phyloP scores from a whole-genome alignment of 108 stramenopile species.

The Pseudonitzschia pungens region DNA sequence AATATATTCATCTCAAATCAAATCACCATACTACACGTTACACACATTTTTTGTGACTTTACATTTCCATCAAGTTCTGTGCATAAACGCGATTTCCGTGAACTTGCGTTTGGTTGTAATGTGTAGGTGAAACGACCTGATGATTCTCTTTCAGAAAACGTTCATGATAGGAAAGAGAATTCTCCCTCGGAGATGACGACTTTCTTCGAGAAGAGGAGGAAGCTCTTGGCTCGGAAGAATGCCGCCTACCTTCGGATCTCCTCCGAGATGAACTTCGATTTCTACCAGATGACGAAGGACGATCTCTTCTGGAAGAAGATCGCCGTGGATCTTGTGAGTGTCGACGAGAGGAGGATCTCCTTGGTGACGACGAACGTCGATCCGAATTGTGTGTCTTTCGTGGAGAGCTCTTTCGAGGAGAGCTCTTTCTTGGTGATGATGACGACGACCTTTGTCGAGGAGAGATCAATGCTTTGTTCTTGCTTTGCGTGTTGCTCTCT shows the following conservation, averaged over 20 bases:
- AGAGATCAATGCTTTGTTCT: background rate
- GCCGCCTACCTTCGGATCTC: background rate
- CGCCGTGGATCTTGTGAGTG: background rate
- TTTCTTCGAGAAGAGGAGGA: too few relatives aligned
- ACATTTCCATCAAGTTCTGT: background rate
- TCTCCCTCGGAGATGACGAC: background rate
- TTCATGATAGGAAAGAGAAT: background rate
- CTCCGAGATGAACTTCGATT: too few relatives aligned
- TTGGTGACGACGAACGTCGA: background rate
- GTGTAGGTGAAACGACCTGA: background rate
- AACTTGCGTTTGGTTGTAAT: background rate
- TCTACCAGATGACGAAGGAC: too few relatives aligned
- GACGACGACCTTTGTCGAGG: background rate
- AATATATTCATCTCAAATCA: too few relatives aligned
- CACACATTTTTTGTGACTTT: background rate
- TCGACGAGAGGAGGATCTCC: background rate
- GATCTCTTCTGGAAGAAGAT: background rate
- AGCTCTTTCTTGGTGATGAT: conserved; percentile 8
- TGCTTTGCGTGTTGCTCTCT: conserved; percentile 10
- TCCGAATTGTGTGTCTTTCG: background rate
- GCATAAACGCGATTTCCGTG: background rate
- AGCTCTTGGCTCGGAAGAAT: background rate
- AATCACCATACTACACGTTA: too few relatives aligned
- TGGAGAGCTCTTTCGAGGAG: background rate
- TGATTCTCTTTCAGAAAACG: background rate